A percentile compares a stretch with the other conserved stretches of the same genome.
Conservation (phyloP, 1,284 basidiomycete genomes). For the Ceratobasidium sp. region DNA sequence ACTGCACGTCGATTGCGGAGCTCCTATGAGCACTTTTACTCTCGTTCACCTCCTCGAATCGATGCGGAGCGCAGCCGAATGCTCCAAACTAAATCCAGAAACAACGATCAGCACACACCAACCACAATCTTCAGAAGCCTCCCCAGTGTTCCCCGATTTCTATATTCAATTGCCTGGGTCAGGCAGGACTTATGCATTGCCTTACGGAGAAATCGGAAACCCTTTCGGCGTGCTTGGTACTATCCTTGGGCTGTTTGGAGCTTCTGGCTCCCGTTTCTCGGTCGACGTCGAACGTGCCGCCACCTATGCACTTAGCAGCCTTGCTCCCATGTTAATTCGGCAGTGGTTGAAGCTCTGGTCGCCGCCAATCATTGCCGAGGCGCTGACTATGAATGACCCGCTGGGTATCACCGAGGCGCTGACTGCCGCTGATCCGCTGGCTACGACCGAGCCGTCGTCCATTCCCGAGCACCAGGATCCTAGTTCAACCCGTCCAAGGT, state of each 20-base stretch:
- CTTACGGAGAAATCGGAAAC: conserved; percentile 3
- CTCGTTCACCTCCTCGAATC: conserved; percentile 11
- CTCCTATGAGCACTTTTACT: not conserved
- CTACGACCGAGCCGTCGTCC: no score
- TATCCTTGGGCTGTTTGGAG: not conserved
- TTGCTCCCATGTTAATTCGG: conserved; percentile 9
- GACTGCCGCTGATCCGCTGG: no score
- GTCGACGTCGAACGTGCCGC: not conserved
- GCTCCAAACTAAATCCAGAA: not conserved
- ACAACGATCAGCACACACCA: not conserved
- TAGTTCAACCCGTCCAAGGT: no score
- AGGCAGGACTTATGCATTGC: not conserved
- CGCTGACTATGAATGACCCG: no score
- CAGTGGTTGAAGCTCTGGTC: not conserved
- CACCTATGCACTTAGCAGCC: not conserved
- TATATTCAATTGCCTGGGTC: not conserved
- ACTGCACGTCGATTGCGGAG: not conserved
- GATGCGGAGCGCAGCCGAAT: not conserved
- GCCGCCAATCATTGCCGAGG: no score
- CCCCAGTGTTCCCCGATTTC: not conserved
- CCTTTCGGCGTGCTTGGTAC: not conserved
- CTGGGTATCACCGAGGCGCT: no score
- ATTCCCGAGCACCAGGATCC: no score
- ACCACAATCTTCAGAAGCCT: not conserved
- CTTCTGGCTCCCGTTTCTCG: not conserved